Conservation (phyloP, 331 rosid genomes). For the Malus hybrid region DNA sequence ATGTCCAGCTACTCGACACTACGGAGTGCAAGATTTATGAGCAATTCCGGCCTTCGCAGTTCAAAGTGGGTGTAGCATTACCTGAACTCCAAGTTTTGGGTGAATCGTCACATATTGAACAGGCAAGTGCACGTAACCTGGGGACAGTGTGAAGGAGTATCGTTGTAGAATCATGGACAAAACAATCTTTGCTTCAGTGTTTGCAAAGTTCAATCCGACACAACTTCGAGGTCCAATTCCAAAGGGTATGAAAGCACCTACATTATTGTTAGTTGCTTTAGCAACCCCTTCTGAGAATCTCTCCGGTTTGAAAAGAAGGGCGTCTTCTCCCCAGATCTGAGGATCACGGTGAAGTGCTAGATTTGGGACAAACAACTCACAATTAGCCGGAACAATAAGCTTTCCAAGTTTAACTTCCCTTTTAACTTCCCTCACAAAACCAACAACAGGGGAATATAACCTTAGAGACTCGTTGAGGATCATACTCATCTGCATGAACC, state of each 20-base stretch:
- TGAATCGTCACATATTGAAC: neutral
- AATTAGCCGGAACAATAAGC: conserved; percentile 1
- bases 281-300: conserved; percentile 13
- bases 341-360: conserved; percentile 19
- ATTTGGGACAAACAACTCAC: neutral
- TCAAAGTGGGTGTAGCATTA: neutral
- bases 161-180: conserved; percentile 8
- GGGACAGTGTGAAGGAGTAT: conserved; percentile 7
- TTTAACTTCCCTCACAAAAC: neutral
- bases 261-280: neutral
- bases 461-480: conserved; percentile 8
- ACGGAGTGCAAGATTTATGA: too few species aligned
- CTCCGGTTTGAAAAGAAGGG: conserved; percentile 13
- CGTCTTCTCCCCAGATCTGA: conserved; percentile 26
- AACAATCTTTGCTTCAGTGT: conserved; percentile 14
- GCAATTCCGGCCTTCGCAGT: neutral
- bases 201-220: conserved; percentile 4
- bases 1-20: too few species aligned
- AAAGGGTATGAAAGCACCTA: conserved; percentile 5
- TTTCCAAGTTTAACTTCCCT: conserved; percentile 6
- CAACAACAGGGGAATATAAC: conserved; percentile 3
- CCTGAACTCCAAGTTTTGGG: conserved; percentile 6
- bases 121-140: conserved; percentile 2
- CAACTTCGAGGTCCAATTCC: conserved; percentile 15
- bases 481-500: conserved; percentile 11